Evolutionary conservation across 192 early-diverging fungal genomes (phyloP), one percentile per base, ranked within the genome.

Genomic region (Backusella mclennaniae): DNA sequence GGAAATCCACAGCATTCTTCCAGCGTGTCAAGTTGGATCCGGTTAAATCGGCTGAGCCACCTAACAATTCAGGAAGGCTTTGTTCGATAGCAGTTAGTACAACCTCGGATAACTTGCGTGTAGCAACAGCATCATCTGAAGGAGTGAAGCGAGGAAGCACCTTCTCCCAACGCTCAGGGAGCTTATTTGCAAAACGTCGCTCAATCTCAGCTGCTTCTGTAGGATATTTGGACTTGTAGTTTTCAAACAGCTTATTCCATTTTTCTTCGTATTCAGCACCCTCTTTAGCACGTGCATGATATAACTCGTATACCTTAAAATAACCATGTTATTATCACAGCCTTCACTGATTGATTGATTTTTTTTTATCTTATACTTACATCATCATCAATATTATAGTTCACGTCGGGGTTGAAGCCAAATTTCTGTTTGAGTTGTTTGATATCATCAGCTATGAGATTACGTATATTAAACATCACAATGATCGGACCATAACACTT

Each of bases 31-130:
- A 88, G 82, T 97, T 99, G 63, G 96, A 98, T 29, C 89, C 94
- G 44, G 97, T 97, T 84, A 99, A 85, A 84, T 99, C 97, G 12
- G 97, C 97, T 29, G 96, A 98, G 21, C 97, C 97, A 79, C 95
- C 91, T 66, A 98, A 80, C 9, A 98, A 87, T 79, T 98, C 96
- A 4, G 96, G 95, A 49, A 98, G 39, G 15, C 80, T 21, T 17
- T 90, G 87, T 11, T 95, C 92, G 66, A 97, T 79, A 59, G 91
- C 90, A 82, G 93, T 93, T 76, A 99, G 81, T 38, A 96, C 92
- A 39, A 31, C 84, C 83, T 97, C 95, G 14, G 94, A 95, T 66
- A 92, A 85, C 85, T 97, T 97, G 74, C 96, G 89, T 31, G 96
- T 97, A 9, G 94, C 96, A 56, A 89, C 84, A 12, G 94, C 67